Base-by-base conservation (phyloP, 805 yeast species). In the Ogataea pignaliae region DNA sequence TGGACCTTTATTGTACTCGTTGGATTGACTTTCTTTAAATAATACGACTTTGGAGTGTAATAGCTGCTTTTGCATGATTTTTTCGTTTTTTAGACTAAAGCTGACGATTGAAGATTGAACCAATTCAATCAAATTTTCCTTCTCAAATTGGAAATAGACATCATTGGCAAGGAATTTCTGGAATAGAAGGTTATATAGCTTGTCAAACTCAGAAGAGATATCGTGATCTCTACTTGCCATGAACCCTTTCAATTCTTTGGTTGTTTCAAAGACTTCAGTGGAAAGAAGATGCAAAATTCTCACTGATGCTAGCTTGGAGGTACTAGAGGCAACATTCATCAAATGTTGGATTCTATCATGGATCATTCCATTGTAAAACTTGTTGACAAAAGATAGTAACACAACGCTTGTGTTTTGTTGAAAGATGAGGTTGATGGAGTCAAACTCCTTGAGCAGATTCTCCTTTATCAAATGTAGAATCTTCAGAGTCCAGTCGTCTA, bases 281-380 rank as follows among this genome's bases (percentile, higher is more conserved):
- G 80, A 83, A n/a, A 85, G 68, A 2, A 81, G 70, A 63, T 88
- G 86, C 30, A 91, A 64, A 1, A 83, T 73, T 55, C 98, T 74
- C 2, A 89, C 80, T 58, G 84, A 88, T 0, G 95, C 84, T 41
- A 89, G 65, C 2, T 80, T 71, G 18, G 87, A 78, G 7, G 77
- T 68, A 1, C 85, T 73, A 39, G 77, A 73, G 0, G 96, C 82
- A 44, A 74, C 77, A 40, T 75, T 79, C 29, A 89, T 63, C 29
- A 86, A 66, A 1, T 75, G 65, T 47, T 79, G 81, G 14, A 82
- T 69, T 53, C 78, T 72, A 15, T 76, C 70, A 50, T 77, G 75
- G 29, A 84, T 66, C 51, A 86, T 75, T 61, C 86, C 91, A 0
- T 84, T 89, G 64, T 83, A 86, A 10, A 85, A 71, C 54, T 95